A percentile compares a stretch with the other conserved stretches of the same genome.
Conservation (phyloP, 1,284 basidiomycete genomes). For the Sanghuangporus weigelae region DNA sequence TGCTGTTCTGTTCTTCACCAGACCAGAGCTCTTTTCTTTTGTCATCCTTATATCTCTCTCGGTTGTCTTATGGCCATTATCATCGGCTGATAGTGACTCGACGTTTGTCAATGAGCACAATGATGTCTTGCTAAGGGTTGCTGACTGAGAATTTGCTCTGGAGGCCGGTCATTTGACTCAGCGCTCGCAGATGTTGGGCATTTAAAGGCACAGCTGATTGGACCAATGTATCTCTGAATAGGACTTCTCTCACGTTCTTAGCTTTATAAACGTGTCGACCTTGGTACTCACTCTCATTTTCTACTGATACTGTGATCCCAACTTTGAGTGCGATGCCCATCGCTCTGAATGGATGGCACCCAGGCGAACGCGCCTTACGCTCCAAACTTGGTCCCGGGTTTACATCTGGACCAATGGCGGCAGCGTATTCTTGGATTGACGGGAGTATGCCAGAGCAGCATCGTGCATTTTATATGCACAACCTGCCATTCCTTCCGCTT, state of each 20-base stretch:
- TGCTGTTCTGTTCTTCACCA: too few species aligned
- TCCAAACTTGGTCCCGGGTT: conserved; percentile 30
- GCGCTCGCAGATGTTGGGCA: background rate
- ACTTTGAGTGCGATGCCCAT: background rate
- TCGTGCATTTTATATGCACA: conserved; percentile 37
- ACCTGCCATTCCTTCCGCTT: conserved; percentile 42
- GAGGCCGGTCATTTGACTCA: background rate
- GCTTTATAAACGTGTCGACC: too few species aligned
- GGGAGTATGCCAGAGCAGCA: conserved; percentile 40
- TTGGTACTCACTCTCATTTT: background rate
- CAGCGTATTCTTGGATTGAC: conserved; percentile 29
- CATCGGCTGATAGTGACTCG: too few species aligned
- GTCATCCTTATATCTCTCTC: too few species aligned
- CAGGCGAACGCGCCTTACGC: conserved; percentile 37
- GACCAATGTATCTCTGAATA: too few species aligned
- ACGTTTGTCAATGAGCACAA: too few species aligned
- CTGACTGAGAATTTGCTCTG: background rate
- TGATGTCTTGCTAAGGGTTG: background rate
- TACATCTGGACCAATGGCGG: conserved; percentile 25
- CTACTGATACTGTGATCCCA: background rate
- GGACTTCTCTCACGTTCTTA: background rate
- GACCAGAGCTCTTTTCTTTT: too few species aligned
- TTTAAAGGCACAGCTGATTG: background rate
- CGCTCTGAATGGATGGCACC: conserved; percentile 40
- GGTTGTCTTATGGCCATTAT: too few species aligned